A percentile compares a stretch with the other conserved stretches of the same genome.
Evolutionary conservation across 306 rosid genomes (phyloP).

Genomic region (Elaeagnus macrophylla): DNA sequence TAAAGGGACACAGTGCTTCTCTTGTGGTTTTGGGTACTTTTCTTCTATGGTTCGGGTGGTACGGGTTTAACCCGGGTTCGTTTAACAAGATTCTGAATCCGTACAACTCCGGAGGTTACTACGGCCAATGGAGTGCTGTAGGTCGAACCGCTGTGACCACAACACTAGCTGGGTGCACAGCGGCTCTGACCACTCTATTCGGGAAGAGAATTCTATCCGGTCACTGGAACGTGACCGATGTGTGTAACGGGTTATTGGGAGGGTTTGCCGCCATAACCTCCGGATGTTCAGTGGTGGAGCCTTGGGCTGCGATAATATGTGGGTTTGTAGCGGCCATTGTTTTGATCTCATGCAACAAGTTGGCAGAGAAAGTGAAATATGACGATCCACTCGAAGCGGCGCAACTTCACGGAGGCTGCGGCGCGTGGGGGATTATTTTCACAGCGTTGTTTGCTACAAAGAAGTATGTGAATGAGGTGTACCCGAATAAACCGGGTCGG

Average conservation of each 20-base stretch:
- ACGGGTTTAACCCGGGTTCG: slow-evolving; percentile 91
- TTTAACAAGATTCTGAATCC: slow-evolving; percentile 40
- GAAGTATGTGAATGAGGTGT: slow-evolving; percentile 59
- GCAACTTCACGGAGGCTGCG: slow-evolving; percentile 90
- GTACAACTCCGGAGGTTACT: slow-evolving; percentile 34
- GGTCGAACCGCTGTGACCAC: slow-evolving; percentile 91
- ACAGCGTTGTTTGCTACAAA: slow-evolving; percentile 66
- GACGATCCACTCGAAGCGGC: slow-evolving; percentile 91
- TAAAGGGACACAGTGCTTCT: slow-evolving; percentile 71
- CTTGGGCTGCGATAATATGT: slow-evolving; percentile 83
- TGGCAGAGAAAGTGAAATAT: slow-evolving; percentile 48
- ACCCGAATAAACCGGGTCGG: slow-evolving; percentile 25
- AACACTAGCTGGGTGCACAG: slow-evolving; percentile 68
- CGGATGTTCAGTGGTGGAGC: slow-evolving; percentile 89
- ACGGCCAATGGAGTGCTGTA: slow-evolving; percentile 87
- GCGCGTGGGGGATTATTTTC: slow-evolving; percentile 90
- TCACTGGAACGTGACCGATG: slow-evolving; percentile 89
- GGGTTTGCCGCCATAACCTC: slow-evolving; percentile 85
- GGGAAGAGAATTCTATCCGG: slow-evolving; percentile 72
- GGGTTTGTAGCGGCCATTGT: slow-evolving; percentile 66
- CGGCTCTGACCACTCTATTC: slow-evolving; percentile 76
- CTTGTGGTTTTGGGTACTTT: slow-evolving; percentile 70
- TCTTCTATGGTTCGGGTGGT: slow-evolving; percentile 96
- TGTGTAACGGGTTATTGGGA: slow-evolving; percentile 76
- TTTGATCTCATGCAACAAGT: slow-evolving; percentile 43